phyloP scores from a whole-genome alignment of 306 rosid genomes.

The Ormosia emarginata region DNA sequence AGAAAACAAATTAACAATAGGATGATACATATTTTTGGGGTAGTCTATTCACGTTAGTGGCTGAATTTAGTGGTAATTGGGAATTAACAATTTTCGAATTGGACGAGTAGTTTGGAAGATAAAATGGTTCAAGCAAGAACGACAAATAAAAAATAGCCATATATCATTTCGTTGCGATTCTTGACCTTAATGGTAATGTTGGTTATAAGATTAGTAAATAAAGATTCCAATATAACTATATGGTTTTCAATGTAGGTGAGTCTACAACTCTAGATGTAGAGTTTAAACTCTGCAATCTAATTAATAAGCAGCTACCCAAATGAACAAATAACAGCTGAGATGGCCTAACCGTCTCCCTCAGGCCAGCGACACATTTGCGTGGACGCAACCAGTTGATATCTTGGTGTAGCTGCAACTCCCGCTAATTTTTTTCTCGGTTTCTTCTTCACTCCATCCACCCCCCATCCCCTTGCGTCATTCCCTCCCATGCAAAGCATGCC shows the following conservation, averaged over 20 bases:
- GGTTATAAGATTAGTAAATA: neutral
- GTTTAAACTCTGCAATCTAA: neutral
- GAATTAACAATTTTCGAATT: no score
- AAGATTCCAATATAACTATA: neutral
- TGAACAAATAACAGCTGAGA: neutral
- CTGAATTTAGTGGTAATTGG: no score
- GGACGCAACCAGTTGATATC: neutral
- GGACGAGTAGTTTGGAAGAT: no score
- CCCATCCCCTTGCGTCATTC: neutral
- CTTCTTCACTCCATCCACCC: neutral
- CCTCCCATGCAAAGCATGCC: conserved; percentile 4
- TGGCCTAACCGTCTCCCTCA: neutral
- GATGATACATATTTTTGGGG: no score
- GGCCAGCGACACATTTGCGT: conserved; percentile 35
- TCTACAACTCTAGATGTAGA: neutral
- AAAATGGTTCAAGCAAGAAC: no score
- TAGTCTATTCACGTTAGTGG: no score
- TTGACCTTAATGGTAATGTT: neutral
- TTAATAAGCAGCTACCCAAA: neutral
- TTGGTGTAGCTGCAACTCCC: neutral
- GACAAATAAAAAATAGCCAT: neutral
- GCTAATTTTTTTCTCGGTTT: neutral
- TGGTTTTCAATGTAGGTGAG: neutral
- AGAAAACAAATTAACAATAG: no score
- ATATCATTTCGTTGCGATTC: neutral